A percentile compares a stretch with the other conserved stretches of the same genome.
Conservation (phyloP, 257 asterid genomes). For the Anisodus acutangulus region DNA sequence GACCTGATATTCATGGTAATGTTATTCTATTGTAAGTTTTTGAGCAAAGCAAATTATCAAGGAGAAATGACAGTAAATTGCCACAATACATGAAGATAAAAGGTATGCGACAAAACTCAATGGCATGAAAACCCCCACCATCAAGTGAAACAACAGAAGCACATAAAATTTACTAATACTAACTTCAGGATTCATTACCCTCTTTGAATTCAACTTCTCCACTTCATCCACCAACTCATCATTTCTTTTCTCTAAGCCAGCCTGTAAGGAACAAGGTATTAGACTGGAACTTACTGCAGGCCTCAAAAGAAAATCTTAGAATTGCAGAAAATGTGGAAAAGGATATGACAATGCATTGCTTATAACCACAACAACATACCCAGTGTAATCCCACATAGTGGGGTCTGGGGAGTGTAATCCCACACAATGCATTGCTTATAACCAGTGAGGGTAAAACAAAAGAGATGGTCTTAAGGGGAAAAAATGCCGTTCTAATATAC, state of each 20-base stretch:
- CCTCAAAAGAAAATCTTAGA: conserved; percentile 19
- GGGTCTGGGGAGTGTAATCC: too few relatives aligned
- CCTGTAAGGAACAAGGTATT: conserved; percentile 48
- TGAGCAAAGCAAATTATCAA: background rate
- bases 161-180: background rate
- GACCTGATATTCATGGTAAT: conserved; percentile 47
- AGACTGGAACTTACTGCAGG: conserved; percentile 23
- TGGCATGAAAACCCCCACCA: conserved; percentile 19
- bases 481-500: conserved; percentile 27
- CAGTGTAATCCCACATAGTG: too few relatives aligned
- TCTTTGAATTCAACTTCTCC: conserved; percentile 46
- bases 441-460: conserved; percentile 28
- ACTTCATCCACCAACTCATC: conserved; percentile 54
- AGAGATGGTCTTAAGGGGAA: conserved; percentile 16
- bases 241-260: conserved; percentile 49
- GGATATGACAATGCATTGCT: conserved; percentile 19
- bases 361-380: background rate
- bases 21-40: conserved; percentile 19
- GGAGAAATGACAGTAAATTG: conserved; percentile 22
- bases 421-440: conserved; percentile 1
- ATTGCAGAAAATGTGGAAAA: conserved; percentile 21
- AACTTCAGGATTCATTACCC: conserved; percentile 45
- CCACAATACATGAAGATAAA: conserved; percentile 18
- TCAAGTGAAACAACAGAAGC: conserved; percentile 29
- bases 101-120: conserved; percentile 13